phyloP scores from a whole-genome alignment of 352 stramenopile species.

The Phytopythium kandeliae region DNA sequence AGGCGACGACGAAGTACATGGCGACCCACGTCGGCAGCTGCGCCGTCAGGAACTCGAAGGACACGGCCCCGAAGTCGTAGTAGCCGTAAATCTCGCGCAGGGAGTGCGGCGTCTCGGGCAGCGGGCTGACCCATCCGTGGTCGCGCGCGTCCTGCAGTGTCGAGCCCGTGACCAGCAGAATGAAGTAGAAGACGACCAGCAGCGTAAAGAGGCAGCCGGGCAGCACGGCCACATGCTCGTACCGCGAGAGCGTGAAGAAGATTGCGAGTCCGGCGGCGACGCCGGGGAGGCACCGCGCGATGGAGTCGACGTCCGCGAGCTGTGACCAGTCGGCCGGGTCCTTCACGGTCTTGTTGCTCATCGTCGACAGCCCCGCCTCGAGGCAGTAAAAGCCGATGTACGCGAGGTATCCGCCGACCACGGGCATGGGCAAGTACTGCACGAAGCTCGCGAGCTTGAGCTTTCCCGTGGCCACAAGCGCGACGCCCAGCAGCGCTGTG shows the following conservation, averaged over 20 bases:
- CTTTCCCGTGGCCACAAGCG: slow-evolving; percentile 94
- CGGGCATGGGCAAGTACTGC: slow-evolving; percentile 96
- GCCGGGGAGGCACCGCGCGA: slow-evolving; percentile 85
- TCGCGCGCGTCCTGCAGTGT: slow-evolving; percentile 87
- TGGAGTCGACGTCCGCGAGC: slow-evolving; percentile 62
- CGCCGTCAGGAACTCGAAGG: slow-evolving; percentile 48
- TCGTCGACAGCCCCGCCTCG: slow-evolving; percentile 77
- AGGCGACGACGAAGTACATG: slow-evolving; percentile 98
- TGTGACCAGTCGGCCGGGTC: slow-evolving; percentile 79
- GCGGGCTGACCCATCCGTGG: slow-evolving; percentile 89
- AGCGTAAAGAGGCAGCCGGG: slow-evolving; percentile 87
- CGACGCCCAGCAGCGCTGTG: slow-evolving; percentile 89
- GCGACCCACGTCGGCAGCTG: slow-evolving; percentile 90
- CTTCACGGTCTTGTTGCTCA: slow-evolving; percentile 90
- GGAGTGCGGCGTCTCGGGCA: slow-evolving; percentile 45
- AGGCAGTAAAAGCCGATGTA: slow-evolving; percentile 95
- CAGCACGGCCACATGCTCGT: slow-evolving; percentile 80
- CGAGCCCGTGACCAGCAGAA: slow-evolving; percentile 65
- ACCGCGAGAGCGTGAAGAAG: slow-evolving; percentile 79
- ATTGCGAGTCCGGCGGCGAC: slow-evolving; percentile 79
- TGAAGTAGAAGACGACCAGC: slow-evolving; percentile 78
- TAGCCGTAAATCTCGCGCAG: slow-evolving; percentile 77
- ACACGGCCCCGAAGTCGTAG: slow-evolving; percentile 63
- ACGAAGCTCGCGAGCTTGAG: slow-evolving; percentile 94
- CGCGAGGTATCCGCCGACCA: slow-evolving; percentile 97